Percentiles rank a stretch among this genome's conserved stretches.
These are phyloP conservation scores for Phialophora chinensis DNA, from an alignment of 2,329 filamentous ascomycete species.

Conservation along the genomic window DNA sequence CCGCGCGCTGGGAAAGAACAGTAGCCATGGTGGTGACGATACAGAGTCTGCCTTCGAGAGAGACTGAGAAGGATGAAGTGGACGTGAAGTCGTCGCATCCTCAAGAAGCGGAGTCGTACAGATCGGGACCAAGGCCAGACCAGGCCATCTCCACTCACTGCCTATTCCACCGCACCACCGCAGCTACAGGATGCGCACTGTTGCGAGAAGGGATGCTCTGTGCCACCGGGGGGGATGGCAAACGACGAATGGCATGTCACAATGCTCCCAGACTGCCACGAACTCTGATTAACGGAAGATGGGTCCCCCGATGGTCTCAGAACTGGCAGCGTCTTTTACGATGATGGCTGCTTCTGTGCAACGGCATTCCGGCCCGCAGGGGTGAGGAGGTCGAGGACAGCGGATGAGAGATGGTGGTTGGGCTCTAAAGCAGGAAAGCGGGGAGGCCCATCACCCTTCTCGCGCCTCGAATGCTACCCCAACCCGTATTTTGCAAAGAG, in stretches of 20 bases:
- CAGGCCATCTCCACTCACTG: conserved; percentile 14
- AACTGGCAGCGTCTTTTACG: conserved; percentile 13
- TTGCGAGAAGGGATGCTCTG: conserved; percentile 6
- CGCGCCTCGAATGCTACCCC: conserved; percentile 2
- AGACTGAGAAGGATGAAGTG: conserved; percentile 1
- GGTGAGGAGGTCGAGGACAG: background rate
- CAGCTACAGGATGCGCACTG: conserved; percentile 15
- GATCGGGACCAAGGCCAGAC: conserved; percentile 19
- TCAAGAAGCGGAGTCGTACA: conserved; percentile 20
- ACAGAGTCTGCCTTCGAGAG: background rate
- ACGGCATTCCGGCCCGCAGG: background rate
- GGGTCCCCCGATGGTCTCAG: conserved; percentile 9
- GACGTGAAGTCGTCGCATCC: conserved; percentile 19
- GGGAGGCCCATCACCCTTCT: background rate
- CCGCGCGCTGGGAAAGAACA: background rate
- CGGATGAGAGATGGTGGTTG: background rate
- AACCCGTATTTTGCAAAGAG: background rate
- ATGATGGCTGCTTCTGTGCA: conserved; percentile 7
- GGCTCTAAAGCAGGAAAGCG: conserved; percentile 2
- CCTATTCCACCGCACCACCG: background rate
- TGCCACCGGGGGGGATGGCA: conserved; percentile 13
- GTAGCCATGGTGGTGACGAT: conserved; percentile 10
- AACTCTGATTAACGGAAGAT: conserved; percentile 14
- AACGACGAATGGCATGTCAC: conserved; percentile 12
- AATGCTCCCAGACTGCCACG: conserved; percentile 13